phyloP scores from a whole-genome alignment of 208 protist species.

The Crithidia expoeki region DNA sequence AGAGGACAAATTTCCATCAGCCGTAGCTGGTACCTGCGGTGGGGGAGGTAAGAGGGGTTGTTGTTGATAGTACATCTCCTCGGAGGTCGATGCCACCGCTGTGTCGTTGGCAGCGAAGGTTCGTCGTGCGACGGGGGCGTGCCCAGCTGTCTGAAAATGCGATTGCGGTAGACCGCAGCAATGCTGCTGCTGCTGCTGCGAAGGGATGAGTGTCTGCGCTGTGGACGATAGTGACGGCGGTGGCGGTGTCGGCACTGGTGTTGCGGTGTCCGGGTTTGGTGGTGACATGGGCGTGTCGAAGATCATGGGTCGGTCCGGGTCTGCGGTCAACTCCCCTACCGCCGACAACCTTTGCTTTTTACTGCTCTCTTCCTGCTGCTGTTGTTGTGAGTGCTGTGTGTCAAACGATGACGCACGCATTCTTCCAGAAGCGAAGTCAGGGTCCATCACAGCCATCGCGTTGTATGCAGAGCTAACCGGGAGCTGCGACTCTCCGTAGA shows the following conservation, averaged over 20 bases:
- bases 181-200: slow-evolving; percentile 8
- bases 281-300: not conserved
- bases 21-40: not conserved
- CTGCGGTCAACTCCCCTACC: not conserved
- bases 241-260: not conserved
- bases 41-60: not conserved
- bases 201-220: not conserved
- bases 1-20: not conserved
- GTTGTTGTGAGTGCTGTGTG: not conserved
- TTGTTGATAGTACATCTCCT: not conserved
- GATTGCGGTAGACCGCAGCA: slow-evolving; percentile 7
- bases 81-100: not conserved
- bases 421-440: too few species aligned
- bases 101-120: not conserved
- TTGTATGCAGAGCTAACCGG: too few species aligned
- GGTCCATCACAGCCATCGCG: too few species aligned
- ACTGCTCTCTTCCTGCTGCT: not conserved
- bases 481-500: slow-evolving; percentile 13
- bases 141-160: not conserved
- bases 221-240: not conserved
- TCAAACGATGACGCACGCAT: not conserved
- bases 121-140: not conserved
- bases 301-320: not conserved
- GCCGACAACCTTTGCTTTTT: not conserved
- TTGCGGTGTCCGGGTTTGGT: not conserved